phyloP scores from a whole-genome alignment of 805 yeast genomes.

The Wickerhamomyces hampshirensis region DNA sequence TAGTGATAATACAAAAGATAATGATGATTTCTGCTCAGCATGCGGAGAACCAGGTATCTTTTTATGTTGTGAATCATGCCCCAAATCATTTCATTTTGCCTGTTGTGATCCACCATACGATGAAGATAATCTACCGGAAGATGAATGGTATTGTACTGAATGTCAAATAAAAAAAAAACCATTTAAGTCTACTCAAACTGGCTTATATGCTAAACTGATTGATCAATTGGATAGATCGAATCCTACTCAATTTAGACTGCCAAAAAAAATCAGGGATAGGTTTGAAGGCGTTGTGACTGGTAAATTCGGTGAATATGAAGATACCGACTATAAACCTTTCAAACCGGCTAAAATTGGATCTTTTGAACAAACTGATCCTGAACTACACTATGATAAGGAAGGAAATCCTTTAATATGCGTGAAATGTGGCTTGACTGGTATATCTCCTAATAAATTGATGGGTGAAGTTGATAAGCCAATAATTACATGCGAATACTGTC shows the following conservation, averaged over 20 bases:
- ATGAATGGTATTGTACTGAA: conserved; percentile 83
- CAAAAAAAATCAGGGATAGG: conserved; percentile 60
- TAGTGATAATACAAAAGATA: conserved; percentile 35
- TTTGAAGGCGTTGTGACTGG: conserved; percentile 72
- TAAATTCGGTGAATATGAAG: conserved; percentile 65
- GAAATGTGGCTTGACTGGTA: conserved; percentile 69
- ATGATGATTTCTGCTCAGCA: conserved; percentile 87
- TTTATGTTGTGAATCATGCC: conserved; percentile 92
- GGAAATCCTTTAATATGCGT: conserved; percentile 72
- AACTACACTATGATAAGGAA: conserved; percentile 57
- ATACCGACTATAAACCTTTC: conserved; percentile 50
- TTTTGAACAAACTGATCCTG: conserved; percentile 54
- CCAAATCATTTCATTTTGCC: conserved; percentile 84
- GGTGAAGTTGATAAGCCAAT: conserved; percentile 45
- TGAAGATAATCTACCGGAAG: conserved; percentile 72
- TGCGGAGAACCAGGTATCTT: conserved; percentile 90
- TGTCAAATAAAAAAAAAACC: conserved; percentile 48
- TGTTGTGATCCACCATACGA: conserved; percentile 90
- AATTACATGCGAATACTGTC: conserved; percentile 79
- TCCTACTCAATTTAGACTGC: conserved; percentile 65
- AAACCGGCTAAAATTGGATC: conserved; percentile 38
- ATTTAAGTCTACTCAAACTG: conserved; percentile 28
- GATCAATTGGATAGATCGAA: conserved; percentile 54
- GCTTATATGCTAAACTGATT: conserved; percentile 53
- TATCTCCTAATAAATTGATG: conserved; percentile 35